A percentile compares a stretch with the other conserved stretches of the same genome.
Conservation (phyloP, 805 yeast genomes). For the Candida ascalaphidarum region DNA sequence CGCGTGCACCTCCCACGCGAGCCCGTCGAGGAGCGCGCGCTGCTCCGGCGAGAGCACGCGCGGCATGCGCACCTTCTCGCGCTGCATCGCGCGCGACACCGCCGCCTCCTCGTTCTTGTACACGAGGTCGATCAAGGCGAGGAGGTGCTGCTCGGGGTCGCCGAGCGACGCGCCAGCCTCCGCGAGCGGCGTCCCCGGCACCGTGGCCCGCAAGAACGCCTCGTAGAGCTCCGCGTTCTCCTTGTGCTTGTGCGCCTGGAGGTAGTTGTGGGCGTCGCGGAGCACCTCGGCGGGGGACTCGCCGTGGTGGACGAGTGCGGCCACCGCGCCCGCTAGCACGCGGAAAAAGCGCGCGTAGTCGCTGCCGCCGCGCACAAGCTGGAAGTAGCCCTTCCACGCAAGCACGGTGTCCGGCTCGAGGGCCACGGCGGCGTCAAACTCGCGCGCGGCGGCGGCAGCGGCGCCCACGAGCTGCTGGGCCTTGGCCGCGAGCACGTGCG, state of each 20-base stretch:
- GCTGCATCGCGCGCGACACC: conserved; percentile 33
- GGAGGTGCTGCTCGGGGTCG: conserved; percentile 36
- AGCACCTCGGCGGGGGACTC: conserved; percentile 40
- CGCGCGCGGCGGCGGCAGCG: conserved; percentile 25
- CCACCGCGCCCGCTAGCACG: conserved; percentile 36
- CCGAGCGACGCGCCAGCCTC: conserved; percentile 42
- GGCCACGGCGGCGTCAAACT: conserved; percentile 42
- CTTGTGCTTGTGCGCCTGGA: conserved; percentile 25
- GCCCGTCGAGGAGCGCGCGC: conserved; percentile 25
- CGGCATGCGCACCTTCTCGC: conserved; percentile 42
- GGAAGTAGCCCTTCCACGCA: conserved; percentile 79
- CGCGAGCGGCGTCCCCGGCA: conserved; percentile 51
- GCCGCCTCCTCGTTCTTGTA: conserved; percentile 30
- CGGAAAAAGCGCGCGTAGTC: conserved; percentile 39
- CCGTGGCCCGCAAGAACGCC: conserved; percentile 38
- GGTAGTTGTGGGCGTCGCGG: conserved; percentile 38
- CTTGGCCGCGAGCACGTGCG: conserved; percentile 66
- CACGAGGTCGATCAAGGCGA: conserved; percentile 33
- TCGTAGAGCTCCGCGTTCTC: conserved; percentile 28
- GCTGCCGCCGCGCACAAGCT: conserved; percentile 27
- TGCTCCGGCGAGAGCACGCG: conserved; percentile 34
- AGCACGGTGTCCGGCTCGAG: conserved; percentile 42
- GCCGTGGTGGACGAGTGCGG: conserved; percentile 32
- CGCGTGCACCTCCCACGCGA: conserved; percentile 39
- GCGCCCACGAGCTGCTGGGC: conserved; percentile 42